Percentiles rank a stretch among this genome's conserved stretches.
These are phyloP conservation scores for Camellia japonica DNA, from an alignment of 148 eudicot genomes.

Conservation along the genomic window DNA sequence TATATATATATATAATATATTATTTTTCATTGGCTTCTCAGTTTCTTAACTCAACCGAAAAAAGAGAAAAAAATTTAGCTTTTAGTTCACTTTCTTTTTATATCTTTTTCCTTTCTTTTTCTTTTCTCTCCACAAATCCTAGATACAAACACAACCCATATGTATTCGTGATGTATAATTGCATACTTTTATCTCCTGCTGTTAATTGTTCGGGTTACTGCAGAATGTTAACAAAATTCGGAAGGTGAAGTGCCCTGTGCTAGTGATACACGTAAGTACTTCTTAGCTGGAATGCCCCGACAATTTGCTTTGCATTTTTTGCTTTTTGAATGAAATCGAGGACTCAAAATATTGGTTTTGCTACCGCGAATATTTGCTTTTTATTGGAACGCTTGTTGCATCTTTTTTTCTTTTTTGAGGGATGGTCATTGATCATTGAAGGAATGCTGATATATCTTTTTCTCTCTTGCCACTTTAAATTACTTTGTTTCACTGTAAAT, in stretches of 20 bases:
- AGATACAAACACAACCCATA: no score
- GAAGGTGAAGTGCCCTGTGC: slow-evolving; percentile 92
- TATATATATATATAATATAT: no score
- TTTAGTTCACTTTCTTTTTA: no score
- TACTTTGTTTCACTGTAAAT: no score
- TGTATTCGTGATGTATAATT: no score
- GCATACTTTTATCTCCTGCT: neutral
- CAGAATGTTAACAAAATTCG: slow-evolving; percentile 93
- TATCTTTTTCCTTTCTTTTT: no score
- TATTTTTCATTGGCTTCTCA: no score
- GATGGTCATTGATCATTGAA: neutral
- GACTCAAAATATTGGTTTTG: neutral
- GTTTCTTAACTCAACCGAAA: no score
- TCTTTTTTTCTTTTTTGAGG: neutral
- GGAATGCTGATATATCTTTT: neutral
- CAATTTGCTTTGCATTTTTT: neutral
- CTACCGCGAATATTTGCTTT: neutral
- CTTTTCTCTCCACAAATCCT: no score
- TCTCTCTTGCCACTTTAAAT: neutral
- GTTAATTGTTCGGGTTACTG: slow-evolving; percentile 27
- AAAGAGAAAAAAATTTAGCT: no score
- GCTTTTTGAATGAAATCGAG: neutral
- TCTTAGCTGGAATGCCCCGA: neutral
- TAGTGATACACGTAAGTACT: slow-evolving; percentile 94
- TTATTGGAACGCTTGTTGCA: neutral